Evolutionary conservation across 371 early-diverging fungal genomes (phyloP), one percentile per base, ranked within the genome.

Genomic region (Syncephalastrum racemosum): DNA sequence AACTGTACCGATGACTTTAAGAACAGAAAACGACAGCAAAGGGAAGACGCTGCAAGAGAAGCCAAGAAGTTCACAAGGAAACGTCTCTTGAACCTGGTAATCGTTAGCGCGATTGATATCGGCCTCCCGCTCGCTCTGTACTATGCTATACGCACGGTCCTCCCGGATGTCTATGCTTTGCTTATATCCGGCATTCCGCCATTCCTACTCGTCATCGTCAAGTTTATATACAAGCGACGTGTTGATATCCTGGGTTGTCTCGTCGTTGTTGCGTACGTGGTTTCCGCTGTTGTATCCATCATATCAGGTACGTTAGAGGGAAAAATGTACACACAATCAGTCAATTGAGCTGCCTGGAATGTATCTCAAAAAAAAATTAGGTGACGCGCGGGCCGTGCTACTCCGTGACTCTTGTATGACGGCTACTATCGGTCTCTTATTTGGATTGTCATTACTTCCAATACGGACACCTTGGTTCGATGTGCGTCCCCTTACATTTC

Each of bases 131-230:
- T 78, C 2, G 67, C 66, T 4, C 46, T 78, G 5, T 78, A 67
- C 55, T 81, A 78, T 46, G 49, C 64, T 0, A 43, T 68, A 3
- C 71, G 67, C 24, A 58, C 43, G 4, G 68, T 66, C 46, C 58
- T 70, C 2, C 56, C 63, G 3, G 15, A 60, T 7, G 8, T 81
- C 16, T 54, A 70, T 27, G 79, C 81, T 0, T 50, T 81, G 40
- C 31, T 81, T n/a, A 40, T 78, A n/a, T 81, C 81, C 19, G 70
- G 81, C 52, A 66, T 77, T 20, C 81, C 81, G 18, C 79, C 81
- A 12, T 53, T 77, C 15, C 18, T 80, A n/a, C 53, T 45, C 47
- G 66, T 64, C 23, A 47, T 71, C 19, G 54, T 59, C 46, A 59
- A 47, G 0, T 64, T 71, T 46, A 23, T 64, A 23, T 48, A 56